Evolutionary conservation across 192 early-diverging fungal genomes (phyloP), one percentile per base, ranked within the genome.

Genomic region (Dispira simplex): DNA sequence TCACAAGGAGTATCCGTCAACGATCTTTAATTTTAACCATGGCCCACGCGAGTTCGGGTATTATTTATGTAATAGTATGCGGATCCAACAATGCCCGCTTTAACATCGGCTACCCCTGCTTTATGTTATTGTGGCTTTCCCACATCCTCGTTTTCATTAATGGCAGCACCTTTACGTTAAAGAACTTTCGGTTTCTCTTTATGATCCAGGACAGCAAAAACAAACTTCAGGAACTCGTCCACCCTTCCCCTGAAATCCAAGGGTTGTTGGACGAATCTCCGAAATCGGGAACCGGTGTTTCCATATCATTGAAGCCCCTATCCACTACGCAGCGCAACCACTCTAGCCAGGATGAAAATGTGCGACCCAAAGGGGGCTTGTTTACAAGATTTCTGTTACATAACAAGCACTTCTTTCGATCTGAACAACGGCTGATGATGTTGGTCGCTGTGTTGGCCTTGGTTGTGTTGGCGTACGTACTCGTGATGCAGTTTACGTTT

Each of bases 41-140:
- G 12, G 1, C 16, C 14, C 26, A 44, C 43, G 32, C 58, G 32
- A 4, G 18, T 12, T 11, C 58, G 3, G 58, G 32, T 1, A 1
- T 60, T 60, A 2, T 11, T 44, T 60, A 60, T 32, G 27, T 60
- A 16, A 16, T 60, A 16, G 39, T 60, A 8, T 28, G 32, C 13
- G 58, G 58, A 18, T 43, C 58, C 14, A 16, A 10, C 58, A 60
- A 60, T 14, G 27, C 58, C 25, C 58, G 58, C 32, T 44, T 44
- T 18, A 60, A 60, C 43, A 43, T 60, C 12, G 58, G 58, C 13
- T 60, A 60, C 39, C 58, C 58, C 27, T 60, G 58, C 58, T 60
- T 60, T 44, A 18, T 60, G 5, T 44, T 44, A 44, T 32, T 60
- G 13, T 60, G 58, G 58, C 32, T 28, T 18, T 8, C 14, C 12